Base-by-base conservation (phyloP, 495 filamentous ascomycete genomes). In the Lophiotrema nucula region DNA sequence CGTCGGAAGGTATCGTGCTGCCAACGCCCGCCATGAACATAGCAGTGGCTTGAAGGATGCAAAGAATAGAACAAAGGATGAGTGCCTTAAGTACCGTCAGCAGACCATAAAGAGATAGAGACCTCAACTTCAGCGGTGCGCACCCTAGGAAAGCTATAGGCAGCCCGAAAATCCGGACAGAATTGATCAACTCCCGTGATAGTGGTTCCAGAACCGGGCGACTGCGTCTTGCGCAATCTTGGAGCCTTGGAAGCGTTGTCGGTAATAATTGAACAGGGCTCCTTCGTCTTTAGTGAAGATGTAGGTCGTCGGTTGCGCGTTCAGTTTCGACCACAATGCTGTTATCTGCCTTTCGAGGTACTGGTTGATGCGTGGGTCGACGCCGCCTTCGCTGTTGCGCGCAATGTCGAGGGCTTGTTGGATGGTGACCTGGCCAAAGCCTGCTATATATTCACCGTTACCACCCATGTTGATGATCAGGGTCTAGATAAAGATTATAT, bases 211-310 rank as follows among this genome's bases (percentile, higher is more conserved):
- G 62, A 77, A 84, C 8, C 77, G 69, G 22, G 64, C 67, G 48
- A 72, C 73, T 1, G 81, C 82, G 0, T 51, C 56, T 33, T 56
- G 51, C 24, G 77, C 76, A n/a, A 81, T 56, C 21, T 57, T 56
- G 4, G 69, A 69, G 18, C 76, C 77, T 11, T 72, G 64, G 60
- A 83, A 89, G 1, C 82, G 79, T 19, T 72, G 61, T 39, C 85
- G 81, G 68, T 83, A 89, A 66, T 83, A 91, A 69, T 83, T 92
- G 78, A 91, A 90, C 24, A 93, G 75, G 15, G 86, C 80, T 59
- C 90, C 90, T 67, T 93, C 88, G 62, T 87, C 79, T 48, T 76
- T 74, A 10, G 71, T 80, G 71, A 92, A 81, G 15, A 90, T 65
- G 69, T 89, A 91, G 6, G 69, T 69, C n/a, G 79, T 71, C 3